Conservation (phyloP, 768 basidiomycete genomes). For the Boletus rubescentipes region DNA sequence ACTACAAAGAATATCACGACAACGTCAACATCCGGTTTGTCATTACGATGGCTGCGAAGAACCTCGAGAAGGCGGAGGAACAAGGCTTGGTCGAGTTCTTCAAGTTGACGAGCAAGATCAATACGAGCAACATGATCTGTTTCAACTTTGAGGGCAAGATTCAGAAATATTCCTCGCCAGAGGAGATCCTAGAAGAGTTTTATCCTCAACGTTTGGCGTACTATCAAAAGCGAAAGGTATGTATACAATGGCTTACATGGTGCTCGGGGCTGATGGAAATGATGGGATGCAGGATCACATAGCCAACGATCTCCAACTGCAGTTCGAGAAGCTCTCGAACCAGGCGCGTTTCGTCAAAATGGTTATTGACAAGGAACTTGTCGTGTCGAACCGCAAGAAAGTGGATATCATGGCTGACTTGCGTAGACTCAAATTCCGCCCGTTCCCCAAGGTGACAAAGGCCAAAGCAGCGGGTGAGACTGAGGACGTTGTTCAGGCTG, state of each 20-base stretch:
- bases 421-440: conserved; percentile 80
- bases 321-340: conserved; percentile 84
- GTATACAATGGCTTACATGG: not conserved
- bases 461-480: conserved; percentile 66
- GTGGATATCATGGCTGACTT: conserved; percentile 82
- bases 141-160: conserved; percentile 97
- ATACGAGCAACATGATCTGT: conserved; percentile 96
- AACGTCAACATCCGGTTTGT: conserved; percentile 89
- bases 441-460: conserved; percentile 80
- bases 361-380: conserved; percentile 84
- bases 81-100: conserved; percentile 91
- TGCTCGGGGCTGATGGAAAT: not conserved
- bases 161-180: conserved; percentile 85
- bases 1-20: conserved; percentile 96
- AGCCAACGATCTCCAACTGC: conserved; percentile 75
- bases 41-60: conserved; percentile 74
- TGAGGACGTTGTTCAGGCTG: conserved; percentile 56
- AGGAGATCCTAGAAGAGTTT: conserved; percentile 92
- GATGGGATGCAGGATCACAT: conserved; percentile 64
- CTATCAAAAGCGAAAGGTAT: conserved; percentile 96
- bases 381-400: conserved; percentile 87
- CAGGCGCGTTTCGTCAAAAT: conserved; percentile 97
- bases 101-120: conserved; percentile 82
- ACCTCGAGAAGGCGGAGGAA: conserved; percentile 82
- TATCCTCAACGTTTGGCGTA: conserved; percentile 84